Conservation (phyloP, 352 stramenopile genomes). For the Discostella stelligera region DNA sequence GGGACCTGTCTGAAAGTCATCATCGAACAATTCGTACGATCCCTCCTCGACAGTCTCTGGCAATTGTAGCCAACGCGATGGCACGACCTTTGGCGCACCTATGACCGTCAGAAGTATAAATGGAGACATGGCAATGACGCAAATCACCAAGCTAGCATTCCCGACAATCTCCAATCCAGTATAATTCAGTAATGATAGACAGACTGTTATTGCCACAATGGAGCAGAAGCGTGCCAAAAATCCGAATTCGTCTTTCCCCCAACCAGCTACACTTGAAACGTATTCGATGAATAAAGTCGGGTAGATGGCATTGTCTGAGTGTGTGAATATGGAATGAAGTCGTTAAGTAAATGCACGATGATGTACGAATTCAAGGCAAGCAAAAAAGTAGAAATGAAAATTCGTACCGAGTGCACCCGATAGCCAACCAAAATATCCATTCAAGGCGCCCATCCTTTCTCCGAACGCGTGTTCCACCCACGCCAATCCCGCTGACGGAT, state of each 20-base stretch:
- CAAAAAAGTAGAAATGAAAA: not conserved
- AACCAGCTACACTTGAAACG: constrained; percentile 49
- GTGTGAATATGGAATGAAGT: not conserved
- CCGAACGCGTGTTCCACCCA: constrained; percentile 89
- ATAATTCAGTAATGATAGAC: constrained; percentile 84
- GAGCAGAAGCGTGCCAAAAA: constrained; percentile 36
- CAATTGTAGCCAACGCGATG: constrained; percentile 69
- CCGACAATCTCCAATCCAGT: constrained; percentile 87
- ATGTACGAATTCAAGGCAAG: not conserved
- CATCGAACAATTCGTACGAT: constrained; percentile 77
- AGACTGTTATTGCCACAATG: constrained; percentile 29
- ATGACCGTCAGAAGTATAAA: constrained; percentile 89
- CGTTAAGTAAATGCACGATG: not conserved
- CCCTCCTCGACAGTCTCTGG: constrained; percentile 27
- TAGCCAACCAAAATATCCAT: constrained; percentile 82
- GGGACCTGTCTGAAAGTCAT: constrained; percentile 64
- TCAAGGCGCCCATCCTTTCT: constrained; percentile 53
- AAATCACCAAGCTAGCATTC: constrained; percentile 73
- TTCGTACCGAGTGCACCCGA: constrained; percentile 66
- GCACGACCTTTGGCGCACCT: constrained; percentile 67
- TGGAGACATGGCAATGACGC: constrained; percentile 87
- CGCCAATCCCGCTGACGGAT: constrained; percentile 73
- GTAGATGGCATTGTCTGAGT: constrained; percentile 88
- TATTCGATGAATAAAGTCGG: constrained; percentile 82
- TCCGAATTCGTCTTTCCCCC: constrained; percentile 35